Conservation (phyloP, 208 protist species). For the Trypanosomatidae sp. region DNA sequence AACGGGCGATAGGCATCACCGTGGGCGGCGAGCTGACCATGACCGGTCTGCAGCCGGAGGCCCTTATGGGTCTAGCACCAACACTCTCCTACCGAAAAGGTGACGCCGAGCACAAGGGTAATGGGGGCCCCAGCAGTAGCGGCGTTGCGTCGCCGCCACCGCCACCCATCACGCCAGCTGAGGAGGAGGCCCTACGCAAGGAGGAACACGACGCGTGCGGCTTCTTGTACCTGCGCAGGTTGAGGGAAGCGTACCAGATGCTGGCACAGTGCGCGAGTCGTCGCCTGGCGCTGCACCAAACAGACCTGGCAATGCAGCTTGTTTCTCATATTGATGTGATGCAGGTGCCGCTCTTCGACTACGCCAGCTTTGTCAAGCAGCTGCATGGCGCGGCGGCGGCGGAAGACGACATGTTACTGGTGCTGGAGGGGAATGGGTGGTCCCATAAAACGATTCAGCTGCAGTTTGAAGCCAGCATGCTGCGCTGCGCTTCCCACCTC, state of each 20-base stretch:
- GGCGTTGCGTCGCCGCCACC: constrained; percentile 1
- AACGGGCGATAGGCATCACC: constrained; percentile 69
- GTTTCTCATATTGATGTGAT: constrained; percentile 67
- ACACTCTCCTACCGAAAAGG: constrained; percentile 2
- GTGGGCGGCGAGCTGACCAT: constrained; percentile 46
- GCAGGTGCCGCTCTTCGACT: constrained; percentile 50
- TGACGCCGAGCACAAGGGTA: constrained; percentile 3
- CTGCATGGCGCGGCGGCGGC: constrained; percentile 18
- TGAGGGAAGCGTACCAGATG: constrained; percentile 58
- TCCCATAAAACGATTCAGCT: constrained; percentile 20
- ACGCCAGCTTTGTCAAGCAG: constrained; percentile 27
- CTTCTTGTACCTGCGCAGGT: constrained; percentile 57
- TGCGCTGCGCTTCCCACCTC: constrained; percentile 48
- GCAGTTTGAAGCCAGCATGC: constrained; percentile 39
- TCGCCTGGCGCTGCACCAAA: constrained; percentile 59
- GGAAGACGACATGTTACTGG: constrained; percentile 11
- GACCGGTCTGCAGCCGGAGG: constrained; percentile 41
- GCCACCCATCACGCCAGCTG: constrained; percentile 4
- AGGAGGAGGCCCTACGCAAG: constrained; percentile 29
- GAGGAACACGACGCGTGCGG: constrained; percentile 50
- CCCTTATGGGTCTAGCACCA: constrained; percentile 52
- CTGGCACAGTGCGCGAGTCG: constrained; percentile 61
- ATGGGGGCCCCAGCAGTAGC: neutral
- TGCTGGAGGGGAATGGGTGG: constrained; percentile 19
- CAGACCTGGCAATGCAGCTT: constrained; percentile 50